Evolutionary conservation across 805 yeast species (phyloP).

Genomic region (Metschnikowia similis): DNA sequence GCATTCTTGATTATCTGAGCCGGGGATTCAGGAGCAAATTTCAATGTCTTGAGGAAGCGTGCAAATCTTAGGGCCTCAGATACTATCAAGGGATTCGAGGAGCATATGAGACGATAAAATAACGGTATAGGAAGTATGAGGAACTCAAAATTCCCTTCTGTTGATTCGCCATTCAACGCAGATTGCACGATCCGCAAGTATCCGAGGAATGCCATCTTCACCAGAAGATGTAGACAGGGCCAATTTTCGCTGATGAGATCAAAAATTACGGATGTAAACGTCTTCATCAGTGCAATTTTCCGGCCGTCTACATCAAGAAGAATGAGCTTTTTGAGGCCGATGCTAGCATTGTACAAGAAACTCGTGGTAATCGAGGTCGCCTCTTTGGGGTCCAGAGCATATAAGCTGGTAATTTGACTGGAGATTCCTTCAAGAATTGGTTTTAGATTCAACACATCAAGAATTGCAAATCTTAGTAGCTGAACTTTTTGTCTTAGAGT

Average conservation of each 20-base stretch:
- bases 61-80: conserved; percentile 47
- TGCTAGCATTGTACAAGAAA: conserved; percentile 1
- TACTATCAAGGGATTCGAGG: conserved; percentile 41
- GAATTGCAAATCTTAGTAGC: neutral
- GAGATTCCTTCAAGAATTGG: neutral
- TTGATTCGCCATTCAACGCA: neutral
- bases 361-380: neutral
- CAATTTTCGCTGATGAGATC: conserved; percentile 1
- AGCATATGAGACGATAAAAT: conserved; percentile 26
- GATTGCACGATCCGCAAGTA: conserved; percentile 10
- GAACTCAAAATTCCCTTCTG: neutral
- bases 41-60: conserved; percentile 34
- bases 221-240: conserved; percentile 2
- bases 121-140: conserved; percentile 1
- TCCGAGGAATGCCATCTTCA: conserved; percentile 22
- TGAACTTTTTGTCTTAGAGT: conserved; percentile 4
- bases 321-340: neutral
- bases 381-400: neutral
- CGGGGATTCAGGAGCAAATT: conserved; percentile 18
- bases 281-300: neutral
- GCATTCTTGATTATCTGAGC: conserved; percentile 41
- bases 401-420: neutral
- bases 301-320: neutral
- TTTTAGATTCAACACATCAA: neutral
- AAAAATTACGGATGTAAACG: neutral